These are phyloP conservation scores for Pseudocercospora cruenta DNA, from an alignment of 2,329 filamentous ascomycete species.

Conservation along the genomic window DNA sequence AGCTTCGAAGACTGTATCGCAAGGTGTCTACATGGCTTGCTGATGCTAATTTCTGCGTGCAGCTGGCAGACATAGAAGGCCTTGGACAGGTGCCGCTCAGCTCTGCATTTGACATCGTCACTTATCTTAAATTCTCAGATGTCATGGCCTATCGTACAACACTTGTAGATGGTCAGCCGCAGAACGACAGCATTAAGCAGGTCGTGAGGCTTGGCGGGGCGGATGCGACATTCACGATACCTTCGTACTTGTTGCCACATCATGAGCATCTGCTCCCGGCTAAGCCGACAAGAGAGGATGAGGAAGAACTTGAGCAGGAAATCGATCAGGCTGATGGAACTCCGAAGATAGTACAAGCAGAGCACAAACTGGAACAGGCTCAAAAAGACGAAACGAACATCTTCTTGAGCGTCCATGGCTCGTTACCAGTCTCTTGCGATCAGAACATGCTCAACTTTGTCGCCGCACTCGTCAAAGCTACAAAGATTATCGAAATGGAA, in stretches of 20 bases:
- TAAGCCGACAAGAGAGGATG: constrained; percentile 41
- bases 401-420: constrained; percentile 52
- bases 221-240: constrained; percentile 54
- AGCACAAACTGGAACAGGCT: constrained; percentile 45
- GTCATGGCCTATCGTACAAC: constrained; percentile 56
- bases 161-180: constrained; percentile 30
- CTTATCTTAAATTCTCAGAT: constrained; percentile 51
- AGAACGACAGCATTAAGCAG: constrained; percentile 49
- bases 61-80: constrained; percentile 51
- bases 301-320: constrained; percentile 41
- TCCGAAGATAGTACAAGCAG: constrained; percentile 47
- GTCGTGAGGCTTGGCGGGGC: constrained; percentile 57
- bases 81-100: constrained; percentile 54
- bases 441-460: constrained; percentile 58
- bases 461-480: constrained; percentile 60
- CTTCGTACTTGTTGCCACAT: constrained; percentile 56
- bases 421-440: constrained; percentile 55
- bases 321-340: constrained; percentile 49
- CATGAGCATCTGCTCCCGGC: constrained; percentile 58
- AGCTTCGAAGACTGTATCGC: constrained; percentile 51
- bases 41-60: constrained; percentile 57
- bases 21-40: constrained; percentile 55
- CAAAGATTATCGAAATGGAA: constrained; percentile 60
- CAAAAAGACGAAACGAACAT: constrained; percentile 55
- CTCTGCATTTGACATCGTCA: constrained; percentile 53